A percentile compares a stretch with the other conserved stretches of the same genome.
Evolutionary conservation across 140 eudicot species (phyloP).

Genomic region (Oenanthe javanica): DNA sequence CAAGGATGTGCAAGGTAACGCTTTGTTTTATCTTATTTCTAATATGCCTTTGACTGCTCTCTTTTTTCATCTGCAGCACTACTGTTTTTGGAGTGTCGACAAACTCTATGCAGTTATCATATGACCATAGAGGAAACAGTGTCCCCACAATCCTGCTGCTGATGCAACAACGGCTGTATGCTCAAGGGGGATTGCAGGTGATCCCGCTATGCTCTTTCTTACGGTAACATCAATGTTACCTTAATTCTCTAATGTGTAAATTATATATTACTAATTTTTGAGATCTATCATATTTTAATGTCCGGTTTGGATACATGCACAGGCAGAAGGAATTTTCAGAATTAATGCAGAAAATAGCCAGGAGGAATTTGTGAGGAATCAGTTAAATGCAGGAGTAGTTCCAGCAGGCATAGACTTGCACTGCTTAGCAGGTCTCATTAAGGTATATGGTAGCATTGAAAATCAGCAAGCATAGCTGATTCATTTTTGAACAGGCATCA

Average conservation of each 20-base stretch:
- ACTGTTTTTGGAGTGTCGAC: slow-evolving; percentile 94
- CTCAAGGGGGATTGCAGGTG: slow-evolving; percentile 74
- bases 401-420: slow-evolving; percentile 83
- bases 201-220: slow-evolving; percentile 6
- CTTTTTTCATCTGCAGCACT: slow-evolving; percentile 45
- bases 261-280: neutral
- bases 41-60: neutral
- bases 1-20: neutral
- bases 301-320: slow-evolving; percentile 14
- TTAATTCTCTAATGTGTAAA: neutral
- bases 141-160: slow-evolving; percentile 70
- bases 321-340: slow-evolving; percentile 95
- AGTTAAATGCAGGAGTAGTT: slow-evolving; percentile 61
- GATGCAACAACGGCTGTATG: slow-evolving; percentile 69
- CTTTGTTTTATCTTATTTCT: neutral
- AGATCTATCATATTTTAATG: neutral
- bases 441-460: slow-evolving; percentile 27
- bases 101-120: slow-evolving; percentile 81
- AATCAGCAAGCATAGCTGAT: neutral
- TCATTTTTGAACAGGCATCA: neutral
- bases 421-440: slow-evolving; percentile 86
- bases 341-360: slow-evolving; percentile 75
- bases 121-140: slow-evolving; percentile 72
- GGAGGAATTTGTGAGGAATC: slow-evolving; percentile 72
- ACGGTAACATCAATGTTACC: neutral